These are phyloP conservation scores for Cladosporium phlei DNA, from an alignment of 2,329 filamentous ascomycete species.

Conservation along the genomic window DNA sequence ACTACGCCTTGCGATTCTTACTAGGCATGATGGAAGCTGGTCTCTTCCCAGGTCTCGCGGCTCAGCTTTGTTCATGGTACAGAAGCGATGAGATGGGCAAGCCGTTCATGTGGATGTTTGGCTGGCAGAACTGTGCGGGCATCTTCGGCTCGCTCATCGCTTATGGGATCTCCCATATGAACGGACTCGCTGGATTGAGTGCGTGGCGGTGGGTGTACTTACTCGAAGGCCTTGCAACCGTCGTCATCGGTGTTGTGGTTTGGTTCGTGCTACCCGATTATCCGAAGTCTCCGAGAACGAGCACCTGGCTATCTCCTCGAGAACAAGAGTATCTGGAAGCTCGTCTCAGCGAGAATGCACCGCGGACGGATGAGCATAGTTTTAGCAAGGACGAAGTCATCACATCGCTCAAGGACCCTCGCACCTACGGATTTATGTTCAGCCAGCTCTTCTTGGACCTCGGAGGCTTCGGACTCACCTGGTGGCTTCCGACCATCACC, in stretches of 20 bases:
- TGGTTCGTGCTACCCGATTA: constrained; percentile 51
- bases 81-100: constrained; percentile 35
- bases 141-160: constrained; percentile 43
- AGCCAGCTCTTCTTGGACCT: constrained; percentile 7
- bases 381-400: constrained; percentile 16
- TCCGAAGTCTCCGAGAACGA: background rate
- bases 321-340: constrained; percentile 49
- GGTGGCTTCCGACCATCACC: constrained; percentile 4
- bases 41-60: constrained; percentile 12
- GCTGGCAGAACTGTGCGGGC: constrained; percentile 43
- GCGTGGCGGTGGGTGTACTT: constrained; percentile 9
- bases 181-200: constrained; percentile 1
- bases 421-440: constrained; percentile 33
- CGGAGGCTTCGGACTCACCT: background rate
- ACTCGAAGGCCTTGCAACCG: constrained; percentile 44
- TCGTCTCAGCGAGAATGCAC: constrained; percentile 40
- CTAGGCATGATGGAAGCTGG: constrained; percentile 15
- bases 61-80: constrained; percentile 39
- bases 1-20: constrained; percentile 20
- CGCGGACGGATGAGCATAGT: constrained; percentile 34
- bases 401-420: constrained; percentile 32
- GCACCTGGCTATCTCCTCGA: constrained; percentile 38
- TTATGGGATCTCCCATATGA: constrained; percentile 34
- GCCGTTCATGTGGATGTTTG: constrained; percentile 26
- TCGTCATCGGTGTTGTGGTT: constrained; percentile 44